Base-by-base conservation (phyloP, 202 grass and related monocot species). In the Setaria viridis region DNA sequence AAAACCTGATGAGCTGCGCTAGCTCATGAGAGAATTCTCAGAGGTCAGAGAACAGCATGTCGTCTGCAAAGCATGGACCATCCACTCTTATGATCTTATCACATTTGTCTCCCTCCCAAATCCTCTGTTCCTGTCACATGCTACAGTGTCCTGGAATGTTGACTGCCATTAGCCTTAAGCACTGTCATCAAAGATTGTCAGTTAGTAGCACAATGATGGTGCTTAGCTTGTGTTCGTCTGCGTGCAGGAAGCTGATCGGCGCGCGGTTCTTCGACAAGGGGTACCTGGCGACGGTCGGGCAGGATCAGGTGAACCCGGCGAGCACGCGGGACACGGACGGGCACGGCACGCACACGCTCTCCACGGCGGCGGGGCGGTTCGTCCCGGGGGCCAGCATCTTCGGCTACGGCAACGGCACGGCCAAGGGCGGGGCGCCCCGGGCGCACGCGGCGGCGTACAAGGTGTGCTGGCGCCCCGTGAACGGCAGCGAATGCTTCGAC, bases 301-400 rank as follows among this genome's bases (percentile, higher is more conserved):
- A 71, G 35, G 20, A 33, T 43, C 71, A 77, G 50, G 32, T 41
- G 35, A 84, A 67, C 77, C 86, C 88, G 64, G 78, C 85, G 46
- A 82, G 83, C 70, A 85, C 51, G 69, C 60, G 96, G 11, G 96
- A 98, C 86, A 86, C 62, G 60, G 93, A 95, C 58, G 96, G 96
- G 0, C 80, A 98, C 62, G 96, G 96, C 34, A 94, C 93, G 63
- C 96, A 98, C 93, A 98, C 91, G 50, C 93, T 98, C 11, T 95
- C 93, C 20, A 98, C 96, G 11, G 93, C 93, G 39, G 96, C 88
- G 8, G 96, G 96, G 8, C 74, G 65, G 0, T 62, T 78, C 62
- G 96, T 98, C 5, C 72, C 84, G 0, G 90, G 90, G 10, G 93
- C 93, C 8, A 94, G 54, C 89, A 74, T 95, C 20, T 95, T 94